Conservation (phyloP, 495 filamentous ascomycete genomes). For the Penicillium diatomitis region DNA sequence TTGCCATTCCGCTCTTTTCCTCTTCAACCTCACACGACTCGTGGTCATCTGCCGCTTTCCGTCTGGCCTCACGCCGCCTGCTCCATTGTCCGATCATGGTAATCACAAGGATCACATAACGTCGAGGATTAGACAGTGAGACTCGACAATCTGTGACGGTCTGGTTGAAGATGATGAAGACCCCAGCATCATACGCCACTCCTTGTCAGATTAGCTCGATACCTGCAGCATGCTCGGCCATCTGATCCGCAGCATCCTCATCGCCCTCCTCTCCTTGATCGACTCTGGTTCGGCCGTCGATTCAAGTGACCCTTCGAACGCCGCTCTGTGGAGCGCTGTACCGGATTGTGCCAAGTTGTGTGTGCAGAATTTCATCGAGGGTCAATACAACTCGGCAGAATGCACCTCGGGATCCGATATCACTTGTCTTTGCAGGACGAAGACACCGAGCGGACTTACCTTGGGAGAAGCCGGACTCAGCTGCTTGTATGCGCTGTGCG, state of each 20-base stretch:
- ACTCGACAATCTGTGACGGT: constrained; percentile 1
- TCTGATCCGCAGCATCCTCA: constrained; percentile 19
- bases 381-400: constrained; percentile 42
- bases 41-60: background rate
- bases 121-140: constrained; percentile 19
- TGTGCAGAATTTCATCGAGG: constrained; percentile 49
- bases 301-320: constrained; percentile 9
- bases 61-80: background rate
- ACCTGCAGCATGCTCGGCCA: constrained; percentile 28
- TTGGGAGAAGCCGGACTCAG: constrained; percentile 59
- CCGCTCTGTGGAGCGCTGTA: constrained; percentile 31
- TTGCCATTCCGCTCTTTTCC: too few species aligned
- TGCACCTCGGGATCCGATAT: constrained; percentile 42
- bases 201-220: background rate
- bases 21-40: background rate
- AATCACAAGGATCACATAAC: constrained; percentile 10
- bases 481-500: constrained; percentile 46
- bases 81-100: constrained; percentile 18
- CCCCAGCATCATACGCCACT: too few species aligned
- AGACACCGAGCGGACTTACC: constrained; percentile 54
- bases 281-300: constrained; percentile 5
- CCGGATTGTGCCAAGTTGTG: constrained; percentile 59
- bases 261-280: constrained; percentile 18
- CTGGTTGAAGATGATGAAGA: too few species aligned
- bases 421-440: constrained; percentile 52